Evolutionary conservation across 169 alveolate species (phyloP).

Genomic region (Cryptosporidium sp.): DNA sequence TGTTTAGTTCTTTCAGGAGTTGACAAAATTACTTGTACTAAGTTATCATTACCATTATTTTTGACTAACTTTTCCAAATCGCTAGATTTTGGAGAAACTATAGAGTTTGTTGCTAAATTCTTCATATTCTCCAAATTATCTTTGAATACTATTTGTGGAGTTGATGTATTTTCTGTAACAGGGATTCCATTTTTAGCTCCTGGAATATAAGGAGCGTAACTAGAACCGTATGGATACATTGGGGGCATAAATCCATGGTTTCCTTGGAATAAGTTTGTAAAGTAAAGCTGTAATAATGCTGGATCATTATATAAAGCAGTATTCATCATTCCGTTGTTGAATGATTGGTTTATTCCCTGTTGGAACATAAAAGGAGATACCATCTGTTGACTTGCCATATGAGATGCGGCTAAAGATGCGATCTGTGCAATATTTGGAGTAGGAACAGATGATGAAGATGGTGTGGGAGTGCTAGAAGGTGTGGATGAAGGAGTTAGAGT

Average conservation of each 20-base stretch:
- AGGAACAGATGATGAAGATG: conserved; percentile 4
- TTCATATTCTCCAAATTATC: neutral
- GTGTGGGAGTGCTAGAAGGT: conserved; percentile 41
- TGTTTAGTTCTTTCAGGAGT: conserved; percentile 63
- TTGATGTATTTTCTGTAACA: neutral
- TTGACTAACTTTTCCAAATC: neutral
- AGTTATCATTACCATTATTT: neutral
- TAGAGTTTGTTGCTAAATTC: neutral
- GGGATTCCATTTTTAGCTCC: conserved; percentile 26
- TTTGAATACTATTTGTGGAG: neutral
- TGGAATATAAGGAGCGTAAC: conserved; percentile 7
- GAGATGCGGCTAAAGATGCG: conserved; percentile 31
- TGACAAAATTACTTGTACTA: conserved; percentile 6
- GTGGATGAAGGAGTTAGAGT: conserved; percentile 67
- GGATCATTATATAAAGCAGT: conserved; percentile 58
- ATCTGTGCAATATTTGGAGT: conserved; percentile 29
- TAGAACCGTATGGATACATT: conserved; percentile 30
- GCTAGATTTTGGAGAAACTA: neutral
- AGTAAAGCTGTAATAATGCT: conserved; percentile 32
- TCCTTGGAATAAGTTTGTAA: conserved; percentile 33
- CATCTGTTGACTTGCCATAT: conserved; percentile 10
- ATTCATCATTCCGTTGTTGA: conserved; percentile 59
- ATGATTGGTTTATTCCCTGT: conserved; percentile 7
- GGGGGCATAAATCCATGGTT: neutral
- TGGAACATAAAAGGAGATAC: conserved; percentile 13